Evolutionary conservation across 2,329 filamentous ascomycete genomes (phyloP).

Genomic region (Fusarium staphyleae): DNA sequence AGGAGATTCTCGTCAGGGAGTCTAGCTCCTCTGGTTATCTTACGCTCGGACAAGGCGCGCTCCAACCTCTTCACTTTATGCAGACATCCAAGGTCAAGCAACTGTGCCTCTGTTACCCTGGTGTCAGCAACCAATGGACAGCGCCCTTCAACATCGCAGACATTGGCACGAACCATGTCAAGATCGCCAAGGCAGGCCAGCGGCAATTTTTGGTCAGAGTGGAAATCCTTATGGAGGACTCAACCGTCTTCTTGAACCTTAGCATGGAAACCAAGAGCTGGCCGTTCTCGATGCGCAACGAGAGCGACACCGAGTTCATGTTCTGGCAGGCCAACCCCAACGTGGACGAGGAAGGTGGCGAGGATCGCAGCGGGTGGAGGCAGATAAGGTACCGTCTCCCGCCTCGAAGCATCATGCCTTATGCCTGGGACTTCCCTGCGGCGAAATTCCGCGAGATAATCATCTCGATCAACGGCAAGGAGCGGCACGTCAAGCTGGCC

Average conservation of each 20-base stretch:
- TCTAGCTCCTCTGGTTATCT: conserved; percentile 88
- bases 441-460: conserved; percentile 96
- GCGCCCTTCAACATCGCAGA: conserved; percentile 98
- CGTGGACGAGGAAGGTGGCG: conserved; percentile 85
- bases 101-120: conserved; percentile 89
- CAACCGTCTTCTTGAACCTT: conserved; percentile 91
- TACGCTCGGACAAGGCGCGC: conserved; percentile 76
- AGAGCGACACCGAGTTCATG: conserved; percentile 94
- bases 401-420: conserved; percentile 97
- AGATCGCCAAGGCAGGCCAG: conserved; percentile 89
- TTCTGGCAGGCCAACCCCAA: conserved; percentile 97
- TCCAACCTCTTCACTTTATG: conserved; percentile 89
- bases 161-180: conserved; percentile 89
- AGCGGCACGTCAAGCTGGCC: conserved; percentile 90
- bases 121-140: conserved; percentile 96
- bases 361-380: conserved; percentile 87
- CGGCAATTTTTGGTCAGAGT: conserved; percentile 86
- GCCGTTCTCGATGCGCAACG: conserved; percentile 98
- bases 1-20: conserved; percentile 89
- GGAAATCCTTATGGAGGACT: conserved; percentile 89
- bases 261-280: conserved; percentile 92
- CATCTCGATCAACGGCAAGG: conserved; percentile 60
- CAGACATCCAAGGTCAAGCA: conserved; percentile 86
- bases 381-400: conserved; percentile 92
- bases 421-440: conserved; percentile 98